Evolutionary conservation across 495 filamentous ascomycete species (phyloP).

Genomic region (Hypoxylon crocopeplum): DNA sequence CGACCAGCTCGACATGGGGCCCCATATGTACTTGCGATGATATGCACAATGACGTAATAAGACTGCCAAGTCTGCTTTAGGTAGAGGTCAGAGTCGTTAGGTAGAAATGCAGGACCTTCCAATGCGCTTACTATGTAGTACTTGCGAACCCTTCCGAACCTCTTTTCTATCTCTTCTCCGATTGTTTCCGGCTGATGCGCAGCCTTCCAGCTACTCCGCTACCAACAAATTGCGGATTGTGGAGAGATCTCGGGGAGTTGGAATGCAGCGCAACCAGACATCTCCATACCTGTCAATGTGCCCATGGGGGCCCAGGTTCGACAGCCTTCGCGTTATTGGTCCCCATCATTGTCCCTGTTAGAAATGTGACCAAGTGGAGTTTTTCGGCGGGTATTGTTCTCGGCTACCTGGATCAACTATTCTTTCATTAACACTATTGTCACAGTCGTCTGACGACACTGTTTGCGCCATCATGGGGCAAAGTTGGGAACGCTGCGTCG

Average conservation of each 20-base stretch:
- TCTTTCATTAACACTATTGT: no score
- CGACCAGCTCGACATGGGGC: no score
- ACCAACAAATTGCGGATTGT: constrained; percentile 14
- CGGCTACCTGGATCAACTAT: no score
- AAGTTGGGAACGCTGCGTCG: background rate
- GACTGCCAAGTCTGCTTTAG: background rate
- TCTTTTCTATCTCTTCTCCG: constrained; percentile 7
- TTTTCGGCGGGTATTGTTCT: constrained; percentile 11
- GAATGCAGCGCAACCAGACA: constrained; percentile 26
- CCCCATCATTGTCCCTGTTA: constrained; percentile 8
- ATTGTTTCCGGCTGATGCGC: constrained; percentile 22
- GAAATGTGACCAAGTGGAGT: constrained; percentile 10
- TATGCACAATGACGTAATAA: background rate
- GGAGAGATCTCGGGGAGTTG: constrained; percentile 26
- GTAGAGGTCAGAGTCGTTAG: no score
- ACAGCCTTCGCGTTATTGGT: no score
- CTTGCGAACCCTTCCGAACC: constrained; percentile 1
- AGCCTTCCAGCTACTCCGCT: constrained; percentile 8
- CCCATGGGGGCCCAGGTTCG: constrained; percentile 15
- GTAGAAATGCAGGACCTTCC: constrained; percentile 19
- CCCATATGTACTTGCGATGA: background rate
- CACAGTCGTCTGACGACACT: no score
- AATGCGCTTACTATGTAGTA: constrained; percentile 26
- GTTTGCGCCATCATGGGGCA: no score
- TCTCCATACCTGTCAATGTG: constrained; percentile 7